phyloP scores from a whole-genome alignment of 2,329 filamentous ascomycete species.

The Acrocalymma vagum region DNA sequence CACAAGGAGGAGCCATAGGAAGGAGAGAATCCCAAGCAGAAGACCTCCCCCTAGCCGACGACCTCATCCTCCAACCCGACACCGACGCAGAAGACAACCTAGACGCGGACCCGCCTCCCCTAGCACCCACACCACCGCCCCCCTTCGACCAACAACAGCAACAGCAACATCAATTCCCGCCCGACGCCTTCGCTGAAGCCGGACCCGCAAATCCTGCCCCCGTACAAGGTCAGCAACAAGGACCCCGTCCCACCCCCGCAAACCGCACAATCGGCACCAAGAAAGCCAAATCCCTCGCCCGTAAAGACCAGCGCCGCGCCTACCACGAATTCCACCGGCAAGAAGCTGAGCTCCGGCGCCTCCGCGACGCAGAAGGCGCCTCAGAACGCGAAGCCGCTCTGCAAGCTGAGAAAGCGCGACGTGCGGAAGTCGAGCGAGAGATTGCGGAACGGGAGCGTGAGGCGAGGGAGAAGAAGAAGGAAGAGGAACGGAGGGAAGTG shows the following conservation, averaged over 20 bases:
- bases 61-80: conserved; percentile 32
- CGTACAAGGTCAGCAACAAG: conserved; percentile 24
- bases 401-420: conserved; percentile 49
- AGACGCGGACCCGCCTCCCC: conserved; percentile 25
- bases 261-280: conserved; percentile 55
- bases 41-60: conserved; percentile 32
- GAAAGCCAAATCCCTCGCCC: conserved; percentile 58
- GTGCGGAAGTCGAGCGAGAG: conserved; percentile 52
- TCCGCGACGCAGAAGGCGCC: conserved; percentile 51
- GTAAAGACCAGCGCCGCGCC: conserved; percentile 51
- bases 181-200: conserved; percentile 23
- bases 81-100: conserved; percentile 24
- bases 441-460: conserved; percentile 51
- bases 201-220: conserved; percentile 43
- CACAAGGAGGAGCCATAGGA: conserved; percentile 3
- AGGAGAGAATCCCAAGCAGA: conserved; percentile 11
- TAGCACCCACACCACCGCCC: conserved; percentile 38
- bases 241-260: conserved; percentile 32
- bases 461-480: conserved; percentile 50
- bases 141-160: conserved; percentile 2
- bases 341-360: conserved; percentile 56
- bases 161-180: conserved; percentile 14
- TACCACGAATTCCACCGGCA: conserved; percentile 61
- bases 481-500: conserved; percentile 46
- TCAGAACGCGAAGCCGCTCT: conserved; percentile 56